Evolutionary conservation across 2,329 filamentous ascomycete species (phyloP).

Genomic region (Aspergillus fumigatiaffinis): DNA sequence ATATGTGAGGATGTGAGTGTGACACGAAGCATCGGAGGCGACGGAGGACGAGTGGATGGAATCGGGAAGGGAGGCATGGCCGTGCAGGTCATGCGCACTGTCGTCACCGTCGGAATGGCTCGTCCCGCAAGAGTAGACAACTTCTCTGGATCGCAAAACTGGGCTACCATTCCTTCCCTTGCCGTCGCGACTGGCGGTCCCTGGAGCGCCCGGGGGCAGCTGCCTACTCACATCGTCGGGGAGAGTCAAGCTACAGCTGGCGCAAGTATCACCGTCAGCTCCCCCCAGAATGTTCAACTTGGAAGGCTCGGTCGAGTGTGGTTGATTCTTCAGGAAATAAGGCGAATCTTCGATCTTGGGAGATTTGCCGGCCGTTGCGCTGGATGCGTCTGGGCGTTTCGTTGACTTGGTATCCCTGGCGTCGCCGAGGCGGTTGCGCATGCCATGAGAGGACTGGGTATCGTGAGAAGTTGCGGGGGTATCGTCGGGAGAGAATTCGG

Average conservation of each 20-base stretch:
- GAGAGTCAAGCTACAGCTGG: conserved; percentile 54
- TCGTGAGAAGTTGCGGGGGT: conserved; percentile 35
- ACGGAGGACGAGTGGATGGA: conserved; percentile 40
- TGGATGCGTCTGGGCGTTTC: conserved; percentile 9
- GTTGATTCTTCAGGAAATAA: conserved; percentile 44
- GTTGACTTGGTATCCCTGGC: conserved; percentile 14
- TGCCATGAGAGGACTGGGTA: conserved; percentile 23
- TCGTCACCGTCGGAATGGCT: conserved; percentile 36
- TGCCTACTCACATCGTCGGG: conserved; percentile 52
- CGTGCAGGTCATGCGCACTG: conserved; percentile 30
- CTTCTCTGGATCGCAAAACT: conserved; percentile 52
- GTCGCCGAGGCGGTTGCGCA: conserved; percentile 12
- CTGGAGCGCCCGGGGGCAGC: conserved; percentile 51
- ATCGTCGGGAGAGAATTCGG: conserved; percentile 40
- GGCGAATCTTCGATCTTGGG: conserved; percentile 48
- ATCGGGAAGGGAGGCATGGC: conserved; percentile 35
- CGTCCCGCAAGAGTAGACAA: conserved; percentile 49
- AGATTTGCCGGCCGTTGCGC: conserved; percentile 17
- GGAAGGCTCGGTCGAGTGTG: conserved; percentile 42
- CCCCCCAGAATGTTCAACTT: conserved; percentile 40
- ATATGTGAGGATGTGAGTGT: conserved; percentile 56
- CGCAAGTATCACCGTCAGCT: conserved; percentile 51
- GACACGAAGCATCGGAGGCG: conserved; percentile 45
- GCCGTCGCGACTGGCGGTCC: conserved; percentile 47
- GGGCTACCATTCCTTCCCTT: conserved; percentile 51